These are phyloP conservation scores for Boletus edulis DNA, from an alignment of 768 basidiomycete species.

Conservation along the genomic window DNA sequence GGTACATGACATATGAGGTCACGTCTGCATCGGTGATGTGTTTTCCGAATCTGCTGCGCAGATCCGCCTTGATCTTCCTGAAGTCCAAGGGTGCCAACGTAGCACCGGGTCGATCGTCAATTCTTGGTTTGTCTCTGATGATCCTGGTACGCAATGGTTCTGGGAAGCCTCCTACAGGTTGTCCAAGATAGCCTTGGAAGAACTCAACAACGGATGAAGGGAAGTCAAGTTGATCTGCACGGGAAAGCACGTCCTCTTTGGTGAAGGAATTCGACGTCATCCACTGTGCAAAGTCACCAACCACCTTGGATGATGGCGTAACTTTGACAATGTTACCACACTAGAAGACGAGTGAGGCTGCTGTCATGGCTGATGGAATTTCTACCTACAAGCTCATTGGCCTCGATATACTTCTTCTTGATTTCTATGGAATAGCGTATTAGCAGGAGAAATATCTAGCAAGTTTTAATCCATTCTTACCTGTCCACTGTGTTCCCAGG, in stretches of 20 bases:
- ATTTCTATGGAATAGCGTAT: conserved; percentile 54
- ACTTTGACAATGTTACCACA: conserved; percentile 99
- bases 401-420: conserved; percentile 98
- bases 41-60: conserved; percentile 92
- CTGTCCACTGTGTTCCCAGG: conserved; percentile 93
- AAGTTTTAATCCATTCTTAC: conserved; percentile 36
- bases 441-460: conserved; percentile 6
- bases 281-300: conserved; percentile 99
- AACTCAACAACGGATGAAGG: conserved; percentile 96
- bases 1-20: conserved; percentile 96
- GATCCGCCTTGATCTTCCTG: conserved; percentile 91
- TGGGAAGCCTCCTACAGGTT: conserved; percentile 98
- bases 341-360: conserved; percentile 35
- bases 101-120: conserved; percentile 90
- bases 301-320: conserved; percentile 98
- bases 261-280: conserved; percentile 94
- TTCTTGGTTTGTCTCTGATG: conserved; percentile 91
- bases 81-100: conserved; percentile 89
- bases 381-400: conserved; percentile 80
- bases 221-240: conserved; percentile 93
- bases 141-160: conserved; percentile 90
- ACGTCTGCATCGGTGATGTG: conserved; percentile 94
- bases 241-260: conserved; percentile 81
- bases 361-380: neutral
- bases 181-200: conserved; percentile 99